Evolutionary conservation across 1,139 yeast species (phyloP).

Genomic region (Chernovozyma aurita): DNA sequence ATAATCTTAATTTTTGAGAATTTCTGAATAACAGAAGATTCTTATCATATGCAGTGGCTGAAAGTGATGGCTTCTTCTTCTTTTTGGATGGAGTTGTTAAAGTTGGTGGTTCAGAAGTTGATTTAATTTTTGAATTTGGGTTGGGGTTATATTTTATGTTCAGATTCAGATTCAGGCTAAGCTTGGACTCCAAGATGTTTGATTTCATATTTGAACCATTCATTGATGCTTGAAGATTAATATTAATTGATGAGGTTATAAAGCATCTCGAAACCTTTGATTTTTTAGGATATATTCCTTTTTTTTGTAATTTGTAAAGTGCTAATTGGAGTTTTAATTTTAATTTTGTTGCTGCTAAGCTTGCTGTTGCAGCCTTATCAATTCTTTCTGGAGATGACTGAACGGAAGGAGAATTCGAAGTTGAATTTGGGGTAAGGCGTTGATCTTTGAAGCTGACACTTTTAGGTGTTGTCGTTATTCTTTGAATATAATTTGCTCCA

Average conservation of each 20-base stretch:
- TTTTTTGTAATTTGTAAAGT: constrained; percentile 55
- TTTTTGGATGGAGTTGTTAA: constrained; percentile 10
- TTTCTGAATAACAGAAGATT: constrained; percentile 5
- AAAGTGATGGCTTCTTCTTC: constrained; percentile 16
- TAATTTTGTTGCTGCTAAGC: constrained; percentile 55
- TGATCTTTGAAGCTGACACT: constrained; percentile 4
- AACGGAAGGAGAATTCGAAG: constrained; percentile 5
- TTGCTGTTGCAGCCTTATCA: constrained; percentile 21
- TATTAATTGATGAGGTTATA: constrained; percentile 2
- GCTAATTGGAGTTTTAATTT: constrained; percentile 75
- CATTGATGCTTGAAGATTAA: constrained; percentile 1
- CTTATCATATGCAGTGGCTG: constrained; percentile 20
- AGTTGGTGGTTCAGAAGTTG: constrained; percentile 9
- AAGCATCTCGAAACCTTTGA: not conserved
- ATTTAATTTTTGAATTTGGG: not conserved
- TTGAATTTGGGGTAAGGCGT: constrained; percentile 6
- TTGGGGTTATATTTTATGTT: not conserved
- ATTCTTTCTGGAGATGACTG: constrained; percentile 3
- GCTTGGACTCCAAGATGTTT: not conserved
- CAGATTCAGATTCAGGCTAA: not conserved
- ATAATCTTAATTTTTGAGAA: constrained; percentile 24
- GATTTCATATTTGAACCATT: not conserved
- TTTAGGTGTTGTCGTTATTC: not conserved
- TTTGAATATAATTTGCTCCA: constrained; percentile 1
- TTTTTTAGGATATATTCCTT: constrained; percentile 2